Evolutionary conservation across 768 basidiomycete species (phyloP).

Genomic region (Leccinum pellstonianum): DNA sequence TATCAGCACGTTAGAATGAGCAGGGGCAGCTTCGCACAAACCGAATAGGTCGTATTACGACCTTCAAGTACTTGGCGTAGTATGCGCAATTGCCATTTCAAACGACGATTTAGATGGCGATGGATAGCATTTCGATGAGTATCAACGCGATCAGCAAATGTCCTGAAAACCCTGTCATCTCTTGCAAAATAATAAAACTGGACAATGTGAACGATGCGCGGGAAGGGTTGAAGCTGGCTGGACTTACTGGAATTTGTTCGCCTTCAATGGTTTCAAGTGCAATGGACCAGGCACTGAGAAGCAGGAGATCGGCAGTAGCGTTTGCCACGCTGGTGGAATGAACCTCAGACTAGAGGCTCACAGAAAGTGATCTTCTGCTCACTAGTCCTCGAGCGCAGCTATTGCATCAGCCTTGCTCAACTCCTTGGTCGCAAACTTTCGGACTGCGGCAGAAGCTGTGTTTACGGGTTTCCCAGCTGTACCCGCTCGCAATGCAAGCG

Average conservation of each 20-base stretch:
- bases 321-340: slow-evolving; percentile 67
- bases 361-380: slow-evolving; percentile 31
- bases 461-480: slow-evolving; percentile 71
- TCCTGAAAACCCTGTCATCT: slow-evolving; percentile 81
- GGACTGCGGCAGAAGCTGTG: slow-evolving; percentile 71
- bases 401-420: slow-evolving; percentile 76
- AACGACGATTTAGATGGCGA: slow-evolving; percentile 47
- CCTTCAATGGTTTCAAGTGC: slow-evolving; percentile 57
- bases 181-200: slow-evolving; percentile 90
- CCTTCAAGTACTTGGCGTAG: slow-evolving; percentile 66
- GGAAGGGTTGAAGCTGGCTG: neutral
- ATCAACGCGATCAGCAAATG: slow-evolving; percentile 48
- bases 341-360: neutral
- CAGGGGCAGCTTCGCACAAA: slow-evolving; percentile 34
- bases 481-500: slow-evolving; percentile 67
- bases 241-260: slow-evolving; percentile 69
- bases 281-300: slow-evolving; percentile 80
- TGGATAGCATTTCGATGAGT: slow-evolving; percentile 46
- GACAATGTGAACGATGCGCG: neutral
- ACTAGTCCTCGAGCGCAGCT: slow-evolving; percentile 89
- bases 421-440: slow-evolving; percentile 85
- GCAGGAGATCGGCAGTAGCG: slow-evolving; percentile 78
- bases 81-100: slow-evolving; percentile 70
- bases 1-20: slow-evolving; percentile 5
- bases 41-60: slow-evolving; percentile 62